Percentiles rank a stretch among this genome's conserved stretches.
Conservation (phyloP, 116 monocot genomes). For the Dioscorea cayenensis region DNA sequence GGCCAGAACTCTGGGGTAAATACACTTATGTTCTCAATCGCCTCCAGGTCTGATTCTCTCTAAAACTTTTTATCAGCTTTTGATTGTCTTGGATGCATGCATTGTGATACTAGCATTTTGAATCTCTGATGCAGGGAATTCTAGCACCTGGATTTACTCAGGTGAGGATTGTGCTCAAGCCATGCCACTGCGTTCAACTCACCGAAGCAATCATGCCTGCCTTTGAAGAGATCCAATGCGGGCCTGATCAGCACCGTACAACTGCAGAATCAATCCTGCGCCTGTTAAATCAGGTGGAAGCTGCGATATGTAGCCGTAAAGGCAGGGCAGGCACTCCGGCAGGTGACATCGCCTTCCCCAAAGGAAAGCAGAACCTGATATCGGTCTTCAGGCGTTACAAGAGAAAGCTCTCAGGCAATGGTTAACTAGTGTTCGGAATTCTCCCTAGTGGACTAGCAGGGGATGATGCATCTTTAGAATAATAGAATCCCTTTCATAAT, state of each 20-base stretch:
- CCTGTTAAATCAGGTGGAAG: background rate
- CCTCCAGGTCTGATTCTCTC: slow-evolving; percentile 21
- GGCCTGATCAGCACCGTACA: background rate
- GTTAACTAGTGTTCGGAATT: too few species aligned
- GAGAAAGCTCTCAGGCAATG: background rate
- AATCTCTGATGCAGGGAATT: background rate
- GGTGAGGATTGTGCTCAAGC: background rate
- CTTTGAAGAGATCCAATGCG: background rate
- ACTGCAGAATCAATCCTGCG: background rate
- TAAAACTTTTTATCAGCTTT: too few species aligned
- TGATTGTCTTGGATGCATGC: background rate
- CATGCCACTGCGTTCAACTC: background rate
- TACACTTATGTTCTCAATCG: slow-evolving; percentile 44
- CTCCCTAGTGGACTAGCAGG: too few species aligned
- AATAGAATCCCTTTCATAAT: too few species aligned
- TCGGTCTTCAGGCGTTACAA: background rate
- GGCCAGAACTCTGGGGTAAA: slow-evolving; percentile 41
- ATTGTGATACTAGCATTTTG: background rate
- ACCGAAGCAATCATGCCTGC: background rate
- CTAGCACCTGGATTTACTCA: background rate
- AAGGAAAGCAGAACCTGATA: background rate
- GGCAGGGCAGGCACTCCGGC: background rate
- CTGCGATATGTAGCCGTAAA: background rate
- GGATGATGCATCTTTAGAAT: too few species aligned
- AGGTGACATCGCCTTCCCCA: background rate